Base-by-base conservation (phyloP, 257 asterid genomes). In the Solanum chiquidenum region DNA sequence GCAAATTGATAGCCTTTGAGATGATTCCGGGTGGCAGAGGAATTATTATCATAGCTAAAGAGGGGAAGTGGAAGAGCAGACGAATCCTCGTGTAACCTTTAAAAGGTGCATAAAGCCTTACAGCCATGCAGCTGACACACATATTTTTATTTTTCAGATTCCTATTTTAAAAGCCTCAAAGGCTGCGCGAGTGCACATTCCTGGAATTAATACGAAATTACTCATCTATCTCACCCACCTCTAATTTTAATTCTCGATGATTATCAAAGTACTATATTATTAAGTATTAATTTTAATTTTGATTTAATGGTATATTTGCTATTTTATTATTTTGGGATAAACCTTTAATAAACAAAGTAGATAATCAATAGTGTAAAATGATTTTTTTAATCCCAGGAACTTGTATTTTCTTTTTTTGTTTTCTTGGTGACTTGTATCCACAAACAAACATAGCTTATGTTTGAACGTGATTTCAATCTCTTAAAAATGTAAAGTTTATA, bases 21-120 rank as follows among this genome's bases (percentile, higher is more conserved):
- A 88, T 88, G 94, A 90, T 88, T 89, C 90, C 88, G 88, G 90
- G 94, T 91, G 94, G 92, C 90, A 89, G 90, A 88, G 91, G 83
- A 58, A 58, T 58, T 58, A 89, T 85, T 86, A 88, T 88, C 86
- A 90, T 84, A 90, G 90, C 34, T 88, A 91, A 90, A 89, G 89
- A 88, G 89, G 87, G 66, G 86, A 71, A 87, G 91, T 87, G 90
- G 83, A 75, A 88, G 90, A 82, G 88, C 88, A 89, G 88, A 86
- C 85, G 94, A 91, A 90, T 91, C 95, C 91, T 84, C 93, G 98
- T 87, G 95, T 90, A 90, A 89, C 94, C 92, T 83, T 90, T 91
- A 55, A 88, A 90, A 84, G 90, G 85, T 87, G 44, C 35, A 62
- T 79, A 77, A 87, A 87, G 89, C 86, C 85, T 79, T 79, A 79